Conservation (phyloP, 768 basidiomycete species). For the Phanerodontia chrysosporium region DNA sequence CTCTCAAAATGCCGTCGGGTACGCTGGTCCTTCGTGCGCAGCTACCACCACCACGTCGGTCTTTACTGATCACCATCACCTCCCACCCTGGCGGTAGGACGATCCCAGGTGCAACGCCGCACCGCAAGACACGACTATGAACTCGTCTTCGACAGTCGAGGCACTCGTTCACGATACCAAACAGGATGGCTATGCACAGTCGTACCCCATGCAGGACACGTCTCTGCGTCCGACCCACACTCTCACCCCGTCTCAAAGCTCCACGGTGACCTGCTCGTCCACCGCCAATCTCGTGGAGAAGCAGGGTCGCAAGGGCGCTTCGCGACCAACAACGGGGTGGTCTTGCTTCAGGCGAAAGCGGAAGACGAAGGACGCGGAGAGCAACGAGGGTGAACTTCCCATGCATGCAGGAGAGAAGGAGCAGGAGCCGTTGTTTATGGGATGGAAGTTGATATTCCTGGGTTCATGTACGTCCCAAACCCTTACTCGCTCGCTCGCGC, state of each 20-base stretch:
- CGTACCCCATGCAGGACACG: neutral
- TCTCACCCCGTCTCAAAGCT: constrained; percentile 14
- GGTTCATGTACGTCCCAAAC: constrained; percentile 47
- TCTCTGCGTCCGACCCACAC: constrained; percentile 8
- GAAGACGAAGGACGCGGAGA: constrained; percentile 12
- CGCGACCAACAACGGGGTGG: constrained; percentile 3
- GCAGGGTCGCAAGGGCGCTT: neutral
- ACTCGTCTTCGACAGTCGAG: constrained; percentile 3
- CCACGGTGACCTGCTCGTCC: constrained; percentile 19
- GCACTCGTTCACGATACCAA: neutral
- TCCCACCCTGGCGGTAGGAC: constrained; percentile 12
- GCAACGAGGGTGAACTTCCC: constrained; percentile 2
- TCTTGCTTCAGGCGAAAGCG: constrained; percentile 10
- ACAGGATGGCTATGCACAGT: neutral
- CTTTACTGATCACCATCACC: neutral
- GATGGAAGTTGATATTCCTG: constrained; percentile 51
- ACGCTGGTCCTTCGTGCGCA: constrained; percentile 6
- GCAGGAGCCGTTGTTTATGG: constrained; percentile 30
- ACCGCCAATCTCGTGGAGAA: constrained; percentile 18
- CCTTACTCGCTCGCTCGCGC: neutral
- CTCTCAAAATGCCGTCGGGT: neutral
- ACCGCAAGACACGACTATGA: constrained; percentile 6
- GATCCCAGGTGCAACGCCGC: neutral
- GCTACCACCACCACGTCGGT: neutral
- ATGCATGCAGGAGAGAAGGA: neutral